Evolutionary conservation across 106 monocot genomes (phyloP), one percentile per base, ranked within the genome.

Genomic region (Dendrobium nobile): DNA sequence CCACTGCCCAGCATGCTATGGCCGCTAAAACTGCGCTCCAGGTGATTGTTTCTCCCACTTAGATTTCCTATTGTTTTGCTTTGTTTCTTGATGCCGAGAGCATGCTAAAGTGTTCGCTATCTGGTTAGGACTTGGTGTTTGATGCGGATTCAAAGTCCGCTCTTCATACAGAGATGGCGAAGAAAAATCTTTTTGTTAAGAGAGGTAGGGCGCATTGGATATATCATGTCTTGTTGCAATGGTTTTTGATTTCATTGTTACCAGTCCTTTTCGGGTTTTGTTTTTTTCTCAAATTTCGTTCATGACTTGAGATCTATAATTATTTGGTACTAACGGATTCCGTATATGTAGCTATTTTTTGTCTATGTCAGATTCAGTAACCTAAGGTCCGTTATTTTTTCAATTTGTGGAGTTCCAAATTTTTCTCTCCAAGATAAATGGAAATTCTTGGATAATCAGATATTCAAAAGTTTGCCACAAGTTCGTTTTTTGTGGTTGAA

Each of bases 111-210:
- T 67, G 9, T 56, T 33, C 76, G 2, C 17, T 37, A 37, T 43
- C 78, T 65, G 44, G 59, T 65, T 55, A 98, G 98, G 88, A 92
- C 22, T 73, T 98, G 84, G 80, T 90, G 42, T 98, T 98, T 79
- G 98, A 98, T 76, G 72, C 87, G 4, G 98, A 95, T 74, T 80
- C 85, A 59, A 91, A 89, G 59, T 85, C 92, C 0, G 75, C 84
- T 7, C 64, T 98, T 82, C 94, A 95, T 86, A 93, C 87, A 2
- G 98, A 98, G 86, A 98, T 98, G 95, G 98, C 98, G 1, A 98
- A 95, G 92, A 98, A 98, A 92, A 98, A 98, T 84, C 98, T 98
- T 47, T 98, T 91, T 67, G 78, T 98, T 70, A 98, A 98, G 84
- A 88, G 98, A 92, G 94, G 98, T 96, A 22, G 26, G 81, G 13